Percentiles rank a stretch among this genome's conserved stretches.
These are phyloP conservation scores for Geoglossum glabrum DNA, from an alignment of 495 filamentous ascomycete genomes.

Conservation along the genomic window DNA sequence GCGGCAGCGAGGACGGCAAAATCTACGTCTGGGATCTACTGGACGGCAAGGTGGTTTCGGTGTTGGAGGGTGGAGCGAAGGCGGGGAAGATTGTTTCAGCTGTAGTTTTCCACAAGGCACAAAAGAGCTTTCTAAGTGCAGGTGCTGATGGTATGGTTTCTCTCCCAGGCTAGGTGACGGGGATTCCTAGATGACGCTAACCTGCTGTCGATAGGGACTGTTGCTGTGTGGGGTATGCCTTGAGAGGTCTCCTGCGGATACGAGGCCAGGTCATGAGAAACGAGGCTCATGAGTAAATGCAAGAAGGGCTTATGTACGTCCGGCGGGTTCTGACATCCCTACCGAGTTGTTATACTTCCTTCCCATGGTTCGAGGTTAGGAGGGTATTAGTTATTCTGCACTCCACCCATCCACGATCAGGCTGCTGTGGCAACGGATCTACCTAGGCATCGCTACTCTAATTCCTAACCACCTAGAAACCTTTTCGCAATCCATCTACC, in stretches of 20 bases:
- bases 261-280: not conserved
- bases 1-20: constrained; percentile 62
- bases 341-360: too few species aligned
- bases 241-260: not conserved
- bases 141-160: constrained; percentile 5
- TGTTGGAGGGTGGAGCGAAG: constrained; percentile 30
- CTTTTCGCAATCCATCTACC: not conserved
- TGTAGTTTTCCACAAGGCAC: not conserved
- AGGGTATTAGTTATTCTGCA: too few species aligned
- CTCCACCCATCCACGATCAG: too few species aligned
- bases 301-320: too few species aligned
- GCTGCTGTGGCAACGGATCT: too few species aligned
- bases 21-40: constrained; percentile 85
- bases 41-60: constrained; percentile 44
- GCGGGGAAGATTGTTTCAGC: constrained; percentile 34
- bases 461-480: not conserved
- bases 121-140: constrained; percentile 5
- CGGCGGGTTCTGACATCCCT: too few species aligned
- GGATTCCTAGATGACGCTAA: not conserved
- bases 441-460: not conserved
- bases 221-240: constrained; percentile 3
- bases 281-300: too few species aligned
- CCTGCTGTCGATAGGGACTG: not conserved
- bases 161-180: not conserved
- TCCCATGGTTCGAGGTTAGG: too few species aligned